Evolutionary conservation across 805 yeast genomes (phyloP).

Genomic region (Saccharomycopsis fermentans): DNA sequence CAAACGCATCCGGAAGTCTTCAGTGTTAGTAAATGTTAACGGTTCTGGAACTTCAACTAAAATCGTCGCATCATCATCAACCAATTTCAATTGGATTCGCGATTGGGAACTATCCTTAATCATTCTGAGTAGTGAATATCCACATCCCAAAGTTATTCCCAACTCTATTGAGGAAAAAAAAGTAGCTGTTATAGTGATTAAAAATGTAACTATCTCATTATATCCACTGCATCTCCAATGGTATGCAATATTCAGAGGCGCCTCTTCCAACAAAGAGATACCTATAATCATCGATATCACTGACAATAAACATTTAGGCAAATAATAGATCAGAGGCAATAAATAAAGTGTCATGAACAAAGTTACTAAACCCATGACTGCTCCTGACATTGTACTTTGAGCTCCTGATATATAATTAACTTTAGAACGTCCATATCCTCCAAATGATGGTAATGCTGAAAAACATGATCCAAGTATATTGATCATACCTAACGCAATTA

Average conservation of each 20-base stretch:
- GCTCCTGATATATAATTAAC: slow-evolving; percentile 86
- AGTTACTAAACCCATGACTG: slow-evolving; percentile 69
- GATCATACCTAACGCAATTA: slow-evolving; percentile 78
- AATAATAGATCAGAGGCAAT: slow-evolving; percentile 52
- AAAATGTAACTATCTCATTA: slow-evolving; percentile 62
- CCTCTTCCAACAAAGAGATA: slow-evolving; percentile 65
- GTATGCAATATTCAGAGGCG: slow-evolving; percentile 67
- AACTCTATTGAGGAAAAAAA: slow-evolving; percentile 72
- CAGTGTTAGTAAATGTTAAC: slow-evolving; percentile 75
- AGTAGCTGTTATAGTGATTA: slow-evolving; percentile 54
- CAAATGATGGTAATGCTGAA: slow-evolving; percentile 77
- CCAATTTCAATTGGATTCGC: slow-evolving; percentile 69
- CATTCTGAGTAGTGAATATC: slow-evolving; percentile 69
- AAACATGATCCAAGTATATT: slow-evolving; percentile 51
- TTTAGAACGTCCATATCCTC: slow-evolving; percentile 91
- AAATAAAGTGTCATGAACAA: slow-evolving; percentile 52
- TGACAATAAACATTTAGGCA: slow-evolving; percentile 73
- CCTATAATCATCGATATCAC: slow-evolving; percentile 71
- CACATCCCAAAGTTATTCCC: slow-evolving; percentile 83
- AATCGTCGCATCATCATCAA: slow-evolving; percentile 64
- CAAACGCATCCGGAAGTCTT: slow-evolving; percentile 59
- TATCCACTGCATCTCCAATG: slow-evolving; percentile 67
- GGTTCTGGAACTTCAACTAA: slow-evolving; percentile 62
- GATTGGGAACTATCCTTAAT: slow-evolving; percentile 73
- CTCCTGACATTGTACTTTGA: slow-evolving; percentile 73